Base-by-base conservation (phyloP, 1,284 basidiomycete genomes). In the Ganoderma lingzhi region DNA sequence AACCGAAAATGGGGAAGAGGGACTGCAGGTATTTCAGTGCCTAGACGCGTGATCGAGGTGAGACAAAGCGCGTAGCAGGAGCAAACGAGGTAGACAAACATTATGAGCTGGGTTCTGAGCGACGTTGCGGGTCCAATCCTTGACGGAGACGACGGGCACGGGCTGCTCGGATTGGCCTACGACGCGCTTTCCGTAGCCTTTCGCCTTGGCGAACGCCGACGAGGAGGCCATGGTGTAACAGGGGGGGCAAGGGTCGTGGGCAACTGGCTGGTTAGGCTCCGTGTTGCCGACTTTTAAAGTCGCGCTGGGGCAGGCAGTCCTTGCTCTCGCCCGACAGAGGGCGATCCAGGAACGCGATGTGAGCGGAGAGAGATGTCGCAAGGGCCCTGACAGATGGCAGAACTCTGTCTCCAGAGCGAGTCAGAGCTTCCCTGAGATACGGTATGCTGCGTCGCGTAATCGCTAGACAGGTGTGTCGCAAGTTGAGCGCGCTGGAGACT, bases 1-100 rank as follows among this genome's bases (percentile, higher is more conserved):
- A 97, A 62, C 87, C 82, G 1, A 94, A 44, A 78, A 97, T 94
- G 1, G 96, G 96, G 81, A 97, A 97, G 14, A 97, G 83, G 70
- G 88, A 87, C 64, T 79, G 76, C 39, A 95, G 45, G 76, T 96
- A 97, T 65, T 83, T 74, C 48, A 85, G 77, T 53, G 86, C 78
- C 92, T 95, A 58, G 64, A 68, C 58, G 44, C 14, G 32, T 48
- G 30, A 42, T 23, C 10, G 59, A 56, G 63, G 66, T 67, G 67
- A 71, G 67, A 53, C 48, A 48, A 61, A 58, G 64, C n/a, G 63
- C 59, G 55, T 71, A 67, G 66, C 62, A 30, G 67, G 53, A 62
- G 62, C 41, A 62, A 55, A 62, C 56, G 39, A 19, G 78, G 12
- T 61, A 4, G 10, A 61, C 85, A 39, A 75, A 92, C 92, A 35